phyloP scores from a whole-genome alignment of 495 filamentous ascomycete genomes.

The Entonaema liquescens region DNA sequence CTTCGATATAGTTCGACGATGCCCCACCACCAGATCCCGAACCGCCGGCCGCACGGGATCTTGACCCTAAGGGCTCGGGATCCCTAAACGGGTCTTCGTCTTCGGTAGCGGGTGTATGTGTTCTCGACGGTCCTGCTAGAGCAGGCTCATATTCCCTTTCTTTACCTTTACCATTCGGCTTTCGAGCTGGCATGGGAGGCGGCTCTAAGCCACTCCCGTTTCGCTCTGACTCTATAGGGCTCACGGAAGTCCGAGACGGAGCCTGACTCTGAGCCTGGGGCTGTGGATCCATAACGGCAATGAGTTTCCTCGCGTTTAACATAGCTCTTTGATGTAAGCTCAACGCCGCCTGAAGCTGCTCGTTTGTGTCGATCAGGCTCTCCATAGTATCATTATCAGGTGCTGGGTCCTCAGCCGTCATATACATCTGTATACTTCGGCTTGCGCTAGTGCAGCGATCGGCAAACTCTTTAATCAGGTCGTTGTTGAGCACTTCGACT shows the following conservation, averaged over 20 bases:
- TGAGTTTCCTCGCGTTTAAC: slow-evolving; percentile 71
- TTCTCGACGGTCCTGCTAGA: slow-evolving; percentile 49
- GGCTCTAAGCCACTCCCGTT: slow-evolving; percentile 30
- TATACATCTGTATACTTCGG: slow-evolving; percentile 82
- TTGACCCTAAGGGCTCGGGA: slow-evolving; percentile 44
- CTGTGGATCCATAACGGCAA: slow-evolving; percentile 29
- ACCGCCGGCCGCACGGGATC: slow-evolving; percentile 27
- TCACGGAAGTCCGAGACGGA: slow-evolving; percentile 13
- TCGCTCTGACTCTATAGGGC: slow-evolving; percentile 38
- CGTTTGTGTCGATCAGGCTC: slow-evolving; percentile 93
- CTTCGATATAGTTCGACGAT: slow-evolving; percentile 34
- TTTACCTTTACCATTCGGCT: slow-evolving; percentile 56
- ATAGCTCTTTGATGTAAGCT: slow-evolving; percentile 84
- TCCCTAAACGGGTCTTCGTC: slow-evolving; percentile 60
- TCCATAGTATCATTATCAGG: slow-evolving; percentile 94
- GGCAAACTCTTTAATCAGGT: slow-evolving; percentile 90
- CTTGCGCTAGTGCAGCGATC: slow-evolving; percentile 85
- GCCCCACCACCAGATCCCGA: slow-evolving; percentile 29
- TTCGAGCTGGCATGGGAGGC: slow-evolving; percentile 37
- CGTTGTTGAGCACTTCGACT: slow-evolving; percentile 77
- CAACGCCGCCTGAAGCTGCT: slow-evolving; percentile 79
- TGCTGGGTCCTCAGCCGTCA: slow-evolving; percentile 75
- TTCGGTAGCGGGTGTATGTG: slow-evolving; percentile 46
- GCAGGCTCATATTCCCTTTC: slow-evolving; percentile 44
- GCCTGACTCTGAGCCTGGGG: slow-evolving; percentile 1